A percentile compares a stretch with the other conserved stretches of the same genome.
phyloP scores from a whole-genome alignment of 2,329 filamentous ascomycete genomes.

The Fusarium guadeloupense region DNA sequence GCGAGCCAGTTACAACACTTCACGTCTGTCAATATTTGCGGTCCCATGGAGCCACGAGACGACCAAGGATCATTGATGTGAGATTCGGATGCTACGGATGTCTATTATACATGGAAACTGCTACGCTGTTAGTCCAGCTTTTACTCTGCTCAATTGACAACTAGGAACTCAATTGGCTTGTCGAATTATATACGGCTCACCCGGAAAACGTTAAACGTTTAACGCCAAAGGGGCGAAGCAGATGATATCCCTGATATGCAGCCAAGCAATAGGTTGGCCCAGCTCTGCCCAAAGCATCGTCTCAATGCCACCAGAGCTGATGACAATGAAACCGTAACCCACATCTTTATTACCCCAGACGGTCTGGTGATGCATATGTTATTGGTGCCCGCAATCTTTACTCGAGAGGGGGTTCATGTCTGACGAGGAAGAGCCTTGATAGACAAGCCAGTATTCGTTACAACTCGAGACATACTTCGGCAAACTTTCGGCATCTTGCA shows the following conservation, averaged over 20 bases:
- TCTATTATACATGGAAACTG: too few species aligned
- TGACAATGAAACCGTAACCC: conserved; percentile 33
- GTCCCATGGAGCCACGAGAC: not conserved
- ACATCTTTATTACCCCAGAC: conserved; percentile 21
- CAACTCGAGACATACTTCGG: conserved; percentile 20
- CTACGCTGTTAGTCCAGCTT: too few species aligned
- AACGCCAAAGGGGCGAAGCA: conserved; percentile 21
- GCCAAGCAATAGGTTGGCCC: conserved; percentile 24
- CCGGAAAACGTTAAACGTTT: conserved; percentile 11
- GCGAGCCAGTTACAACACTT: not conserved
- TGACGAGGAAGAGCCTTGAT: conserved; percentile 22
- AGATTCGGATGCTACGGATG: conserved; percentile 10
- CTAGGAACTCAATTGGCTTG: not conserved
- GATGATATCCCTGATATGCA: conserved; percentile 26
- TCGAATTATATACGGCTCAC: not conserved
- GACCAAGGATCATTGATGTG: not conserved
- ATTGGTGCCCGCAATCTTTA: conserved; percentile 42
- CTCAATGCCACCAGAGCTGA: conserved; percentile 10
- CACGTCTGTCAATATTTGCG: not conserved
- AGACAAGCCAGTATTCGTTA: conserved; percentile 22
- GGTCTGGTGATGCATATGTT: conserved; percentile 19
- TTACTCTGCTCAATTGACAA: not conserved
- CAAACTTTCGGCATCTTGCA: conserved; percentile 36
- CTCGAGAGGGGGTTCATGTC: conserved; percentile 32
- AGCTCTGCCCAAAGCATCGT: not conserved